These are phyloP conservation scores for Gossypium bickii DNA, from an alignment of 345 rosid species.

Conservation along the genomic window DNA sequence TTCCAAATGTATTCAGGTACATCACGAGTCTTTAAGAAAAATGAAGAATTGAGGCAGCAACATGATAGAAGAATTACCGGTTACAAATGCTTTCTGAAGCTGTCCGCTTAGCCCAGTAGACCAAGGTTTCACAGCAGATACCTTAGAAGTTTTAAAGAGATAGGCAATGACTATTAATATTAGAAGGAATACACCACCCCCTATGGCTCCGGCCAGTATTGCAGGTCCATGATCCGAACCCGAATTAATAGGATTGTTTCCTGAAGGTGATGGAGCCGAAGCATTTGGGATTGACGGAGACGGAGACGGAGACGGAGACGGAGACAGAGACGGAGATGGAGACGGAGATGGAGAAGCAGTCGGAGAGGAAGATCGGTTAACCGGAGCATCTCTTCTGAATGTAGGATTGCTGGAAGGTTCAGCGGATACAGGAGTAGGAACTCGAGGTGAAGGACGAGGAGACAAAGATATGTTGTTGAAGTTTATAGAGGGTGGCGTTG, in stretches of 20 bases:
- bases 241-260: neutral
- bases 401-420: conserved; percentile 20
- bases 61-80: conserved; percentile 46
- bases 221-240: neutral
- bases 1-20: too few relatives aligned
- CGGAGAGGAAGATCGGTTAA: neutral
- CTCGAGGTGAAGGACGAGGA: neutral
- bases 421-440: neutral
- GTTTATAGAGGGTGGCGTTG: neutral
- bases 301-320: neutral
- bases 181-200: conserved; percentile 34
- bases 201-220: conserved; percentile 31
- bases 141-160: conserved; percentile 38
- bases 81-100: conserved; percentile 80
- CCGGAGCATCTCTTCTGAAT: conserved; percentile 10
- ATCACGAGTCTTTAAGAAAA: neutral
- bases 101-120: conserved; percentile 91
- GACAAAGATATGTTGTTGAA: neutral
- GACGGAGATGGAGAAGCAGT: conserved; percentile 11
- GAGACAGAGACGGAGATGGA: neutral
- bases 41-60: neutral
- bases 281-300: neutral
- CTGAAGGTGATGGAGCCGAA: neutral
- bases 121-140: conserved; percentile 78
- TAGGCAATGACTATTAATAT: conserved; percentile 30